These are phyloP conservation scores for Cyclotella atomus DNA, from an alignment of 108 stramenopile species.

Conservation along the genomic window DNA sequence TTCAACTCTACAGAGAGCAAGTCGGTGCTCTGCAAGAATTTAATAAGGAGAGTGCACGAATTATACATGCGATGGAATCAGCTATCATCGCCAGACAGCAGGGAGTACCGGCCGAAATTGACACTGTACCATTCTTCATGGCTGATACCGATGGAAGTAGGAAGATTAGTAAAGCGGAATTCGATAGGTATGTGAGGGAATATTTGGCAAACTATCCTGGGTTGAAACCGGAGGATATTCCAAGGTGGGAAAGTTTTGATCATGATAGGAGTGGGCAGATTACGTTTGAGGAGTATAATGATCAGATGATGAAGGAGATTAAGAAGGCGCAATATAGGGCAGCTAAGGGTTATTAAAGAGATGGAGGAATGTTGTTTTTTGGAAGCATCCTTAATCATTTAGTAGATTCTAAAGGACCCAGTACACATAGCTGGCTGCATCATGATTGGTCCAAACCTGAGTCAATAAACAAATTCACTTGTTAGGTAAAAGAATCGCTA, in stretches of 20 bases:
- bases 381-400: too few relatives aligned
- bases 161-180: conserved; percentile 58
- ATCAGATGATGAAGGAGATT: conserved; percentile 55
- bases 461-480: too few relatives aligned
- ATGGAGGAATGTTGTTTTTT: neutral
- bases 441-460: neutral
- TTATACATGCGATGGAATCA: conserved; percentile 53
- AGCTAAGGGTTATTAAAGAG: conserved; percentile 33
- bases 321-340: conserved; percentile 56
- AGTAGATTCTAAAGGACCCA: too few relatives aligned
- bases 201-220: conserved; percentile 57
- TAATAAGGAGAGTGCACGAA: conserved; percentile 53
- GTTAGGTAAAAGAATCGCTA: too few relatives aligned
- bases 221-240: conserved; percentile 50
- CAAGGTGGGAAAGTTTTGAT: conserved; percentile 56
- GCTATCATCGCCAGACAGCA: conserved; percentile 50
- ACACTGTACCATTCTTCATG: conserved; percentile 56
- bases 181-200: conserved; percentile 51
- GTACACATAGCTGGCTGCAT: neutral
- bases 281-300: conserved; percentile 55
- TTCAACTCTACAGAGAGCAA: conserved; percentile 54
- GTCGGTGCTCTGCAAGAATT: conserved; percentile 56
- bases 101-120: conserved; percentile 52
- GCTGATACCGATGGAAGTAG: conserved; percentile 55
- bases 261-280: conserved; percentile 51